phyloP scores from a whole-genome alignment of 257 asterid species.

The Ballota nigra region DNA sequence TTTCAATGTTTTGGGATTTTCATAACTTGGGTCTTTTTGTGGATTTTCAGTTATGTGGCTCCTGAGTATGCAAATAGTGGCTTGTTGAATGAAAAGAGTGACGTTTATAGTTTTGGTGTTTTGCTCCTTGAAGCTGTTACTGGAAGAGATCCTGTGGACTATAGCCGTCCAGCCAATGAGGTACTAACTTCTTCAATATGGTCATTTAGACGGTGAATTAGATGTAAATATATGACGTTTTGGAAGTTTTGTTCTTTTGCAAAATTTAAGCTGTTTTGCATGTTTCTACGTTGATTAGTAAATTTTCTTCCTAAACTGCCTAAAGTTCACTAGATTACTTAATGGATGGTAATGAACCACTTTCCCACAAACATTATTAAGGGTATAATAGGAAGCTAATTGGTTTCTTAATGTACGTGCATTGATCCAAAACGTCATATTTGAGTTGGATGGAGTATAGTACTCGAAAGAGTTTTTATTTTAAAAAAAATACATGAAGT shows the following conservation, averaged over 20 bases:
- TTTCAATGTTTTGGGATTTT: neutral
- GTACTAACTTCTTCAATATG: slow-evolving; percentile 34
- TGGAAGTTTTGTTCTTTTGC: neutral
- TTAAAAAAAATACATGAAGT: no score
- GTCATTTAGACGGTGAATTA: neutral
- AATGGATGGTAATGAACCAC: neutral
- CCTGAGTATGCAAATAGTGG: slow-evolving; percentile 97
- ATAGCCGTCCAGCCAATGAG: slow-evolving; percentile 84
- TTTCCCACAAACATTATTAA: neutral
- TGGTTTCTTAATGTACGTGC: neutral
- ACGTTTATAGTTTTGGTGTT: slow-evolving; percentile 90
- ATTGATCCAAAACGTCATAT: neutral
- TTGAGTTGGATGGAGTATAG: neutral
- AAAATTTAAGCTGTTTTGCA: neutral
- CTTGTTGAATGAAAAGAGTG: slow-evolving; percentile 88
- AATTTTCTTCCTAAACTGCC: neutral
- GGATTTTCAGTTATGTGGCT: slow-evolving; percentile 81
- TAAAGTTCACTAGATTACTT: neutral
- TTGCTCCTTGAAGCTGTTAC: slow-evolving; percentile 81
- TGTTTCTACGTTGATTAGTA: neutral
- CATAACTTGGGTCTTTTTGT: neutral
- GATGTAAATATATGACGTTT: neutral
- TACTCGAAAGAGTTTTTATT: neutral
- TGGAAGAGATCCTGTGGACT: slow-evolving; percentile 96
- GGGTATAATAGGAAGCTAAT: neutral